phyloP scores from a whole-genome alignment of 768 basidiomycete genomes.

The Trichaptum fuscoviolaceum region DNA sequence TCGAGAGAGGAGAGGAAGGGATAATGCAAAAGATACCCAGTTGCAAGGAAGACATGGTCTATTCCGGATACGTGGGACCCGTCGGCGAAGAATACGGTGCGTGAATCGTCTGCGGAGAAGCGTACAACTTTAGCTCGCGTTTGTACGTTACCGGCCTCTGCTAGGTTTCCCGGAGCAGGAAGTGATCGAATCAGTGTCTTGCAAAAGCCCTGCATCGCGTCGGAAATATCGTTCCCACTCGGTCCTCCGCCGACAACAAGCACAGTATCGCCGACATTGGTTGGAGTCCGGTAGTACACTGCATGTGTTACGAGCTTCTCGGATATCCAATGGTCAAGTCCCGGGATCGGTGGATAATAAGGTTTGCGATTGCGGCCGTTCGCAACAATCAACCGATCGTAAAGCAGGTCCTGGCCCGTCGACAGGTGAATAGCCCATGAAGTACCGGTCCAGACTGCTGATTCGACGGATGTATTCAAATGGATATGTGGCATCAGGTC shows the following conservation, averaged over 20 bases:
- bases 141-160: constrained; percentile 31
- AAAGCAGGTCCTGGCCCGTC: constrained; percentile 31
- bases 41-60: constrained; percentile 66
- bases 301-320: constrained; percentile 55
- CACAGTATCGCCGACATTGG: constrained; percentile 32
- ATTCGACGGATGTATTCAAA: constrained; percentile 54
- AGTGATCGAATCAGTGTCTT: constrained; percentile 53
- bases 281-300: constrained; percentile 58
- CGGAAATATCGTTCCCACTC: constrained; percentile 62
- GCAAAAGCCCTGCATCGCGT: constrained; percentile 46
- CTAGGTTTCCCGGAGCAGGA: constrained; percentile 25
- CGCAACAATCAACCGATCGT: constrained; percentile 64
- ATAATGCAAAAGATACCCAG: constrained; percentile 63
- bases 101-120: constrained; percentile 27
- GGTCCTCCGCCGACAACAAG: constrained; percentile 49
- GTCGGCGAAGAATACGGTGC: constrained; percentile 46
- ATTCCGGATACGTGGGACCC: constrained; percentile 45
- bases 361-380: constrained; percentile 74
- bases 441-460: constrained; percentile 33
- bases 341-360: constrained; percentile 54
- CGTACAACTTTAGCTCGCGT: constrained; percentile 37
- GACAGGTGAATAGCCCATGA: constrained; percentile 49
- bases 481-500: constrained; percentile 55
- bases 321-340: constrained; percentile 53
- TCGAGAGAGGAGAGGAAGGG: constrained; percentile 48